Base-by-base conservation (phyloP, 2,329 filamentous ascomycete species). In the Pleurostoma richardsiae region DNA sequence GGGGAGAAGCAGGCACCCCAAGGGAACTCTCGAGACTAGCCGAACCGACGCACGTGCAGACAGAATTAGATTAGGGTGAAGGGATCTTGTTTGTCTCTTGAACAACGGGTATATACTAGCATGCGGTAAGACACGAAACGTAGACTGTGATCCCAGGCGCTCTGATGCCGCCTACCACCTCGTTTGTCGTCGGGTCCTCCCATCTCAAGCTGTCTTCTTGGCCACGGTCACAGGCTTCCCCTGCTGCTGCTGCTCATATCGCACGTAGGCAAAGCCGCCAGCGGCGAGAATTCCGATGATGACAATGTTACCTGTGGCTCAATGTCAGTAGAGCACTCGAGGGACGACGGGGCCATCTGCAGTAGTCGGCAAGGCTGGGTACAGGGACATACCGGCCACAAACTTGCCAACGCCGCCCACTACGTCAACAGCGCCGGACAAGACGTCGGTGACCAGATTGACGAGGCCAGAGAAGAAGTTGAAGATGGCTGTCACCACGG, bases 401-500 rank as follows among this genome's bases (percentile, higher is more conserved):
- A 71, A 70, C 45, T 67, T 69, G 49, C 65, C 62, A 29, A 69
- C 54, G 26, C 69, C 68, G 6, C 66, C 64, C 4, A 65, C 58
- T 11, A 70, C 55, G 11, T 71, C 62, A 8, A 67, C 55, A 3
- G 65, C 53, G 5, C 69, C 67, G 6, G 58, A 52, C 39, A 65
- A 43, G 19, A 70, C 55, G 44, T 70, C 64, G 39, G 55, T 57
- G 41, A 64, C 47, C 40, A 70, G 59, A 46, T 59, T 59, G 49
- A 69, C 57, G 41, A 71, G 39, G 29, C 68, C 66, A 26, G 55
- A 57, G 48, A 71, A 56, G 52, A 70, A 65, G 54, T 58, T 56
- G 42, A 68, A 47, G 41, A 69, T 45, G 10, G 65, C 59, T 26
- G 53, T 55, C 41, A 71, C 36, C 30, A 67, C 40, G 31, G 60